These are phyloP conservation scores for Alternaria gaisen DNA, from an alignment of 2,329 filamentous ascomycete species.

Conservation along the genomic window DNA sequence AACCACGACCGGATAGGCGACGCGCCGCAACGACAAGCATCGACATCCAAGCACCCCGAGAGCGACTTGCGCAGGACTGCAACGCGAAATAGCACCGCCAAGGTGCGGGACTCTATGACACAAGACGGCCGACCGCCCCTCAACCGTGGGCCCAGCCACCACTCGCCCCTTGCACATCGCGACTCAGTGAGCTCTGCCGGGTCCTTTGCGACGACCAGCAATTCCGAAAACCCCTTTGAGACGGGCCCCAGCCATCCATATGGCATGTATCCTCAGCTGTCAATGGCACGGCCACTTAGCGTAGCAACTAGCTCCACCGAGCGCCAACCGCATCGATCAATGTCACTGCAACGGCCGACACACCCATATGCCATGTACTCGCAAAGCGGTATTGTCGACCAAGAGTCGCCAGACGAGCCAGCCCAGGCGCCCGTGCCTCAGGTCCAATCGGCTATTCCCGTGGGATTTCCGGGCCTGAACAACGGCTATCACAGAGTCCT, in stretches of 20 bases:
- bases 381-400: conserved; percentile 73
- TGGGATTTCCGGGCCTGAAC: conserved; percentile 77
- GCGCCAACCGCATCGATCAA: conserved; percentile 64
- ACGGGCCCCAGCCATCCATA: conserved; percentile 86
- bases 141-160: conserved; percentile 33
- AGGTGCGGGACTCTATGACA: conserved; percentile 36
- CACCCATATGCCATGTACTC: conserved; percentile 90
- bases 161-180: conserved; percentile 44
- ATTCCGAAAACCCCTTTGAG: conserved; percentile 71
- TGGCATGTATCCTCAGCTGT: conserved; percentile 80
- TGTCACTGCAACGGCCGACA: conserved; percentile 72
- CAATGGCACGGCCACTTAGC: conserved; percentile 66
- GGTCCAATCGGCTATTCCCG: conserved; percentile 62
- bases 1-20: conserved; percentile 35
- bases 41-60: conserved; percentile 31
- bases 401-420: conserved; percentile 32
- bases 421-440: conserved; percentile 49
- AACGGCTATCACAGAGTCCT: conserved; percentile 75
- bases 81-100: conserved; percentile 51
- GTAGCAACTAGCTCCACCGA: conserved; percentile 76
- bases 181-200: conserved; percentile 51
- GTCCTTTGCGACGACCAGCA: conserved; percentile 53
- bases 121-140: conserved; percentile 35
- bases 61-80: conserved; percentile 42
- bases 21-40: conserved; percentile 34